Evolutionary conservation across 1,284 basidiomycete species (phyloP).

Genomic region (Trichosporon asahii): DNA sequence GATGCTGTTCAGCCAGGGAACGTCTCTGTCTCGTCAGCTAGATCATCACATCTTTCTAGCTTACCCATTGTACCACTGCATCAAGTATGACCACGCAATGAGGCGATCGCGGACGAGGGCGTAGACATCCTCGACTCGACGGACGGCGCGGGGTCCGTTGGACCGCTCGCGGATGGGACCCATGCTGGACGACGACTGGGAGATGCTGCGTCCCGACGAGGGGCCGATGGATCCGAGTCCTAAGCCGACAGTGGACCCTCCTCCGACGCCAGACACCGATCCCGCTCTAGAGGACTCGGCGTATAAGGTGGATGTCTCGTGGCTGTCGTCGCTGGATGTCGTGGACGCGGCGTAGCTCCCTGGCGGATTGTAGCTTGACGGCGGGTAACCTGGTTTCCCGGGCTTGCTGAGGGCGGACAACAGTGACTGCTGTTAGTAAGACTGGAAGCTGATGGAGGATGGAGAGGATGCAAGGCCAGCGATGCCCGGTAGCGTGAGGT

Average conservation of each 20-base stretch:
- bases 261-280: not conserved
- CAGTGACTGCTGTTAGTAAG: slow-evolving; percentile 26
- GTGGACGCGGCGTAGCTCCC: slow-evolving; percentile 20
- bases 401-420: slow-evolving; percentile 32
- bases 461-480: not conserved
- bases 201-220: not conserved
- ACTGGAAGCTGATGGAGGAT: not conserved
- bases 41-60: slow-evolving; percentile 9
- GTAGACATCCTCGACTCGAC: slow-evolving; percentile 44
- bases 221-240: slow-evolving; percentile 2
- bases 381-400: slow-evolving; percentile 19
- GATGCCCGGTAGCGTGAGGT: not conserved
- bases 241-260: slow-evolving; percentile 12
- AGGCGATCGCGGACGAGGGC: slow-evolving; percentile 40
- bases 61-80: slow-evolving; percentile 50
- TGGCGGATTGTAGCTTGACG: slow-evolving; percentile 16
- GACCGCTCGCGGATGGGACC: slow-evolving; percentile 10
- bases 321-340: slow-evolving; percentile 22
- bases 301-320: slow-evolving; percentile 19
- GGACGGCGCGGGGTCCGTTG: slow-evolving; percentile 16
- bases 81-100: slow-evolving; percentile 46
- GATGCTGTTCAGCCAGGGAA: slow-evolving; percentile 51
- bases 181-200: slow-evolving; percentile 13
- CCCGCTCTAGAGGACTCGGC: slow-evolving; percentile 19
- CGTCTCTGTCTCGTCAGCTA: slow-evolving; percentile 30